Evolutionary conservation across 1,284 basidiomycete species (phyloP).

Genomic region (Trichosporon inkin): DNA sequence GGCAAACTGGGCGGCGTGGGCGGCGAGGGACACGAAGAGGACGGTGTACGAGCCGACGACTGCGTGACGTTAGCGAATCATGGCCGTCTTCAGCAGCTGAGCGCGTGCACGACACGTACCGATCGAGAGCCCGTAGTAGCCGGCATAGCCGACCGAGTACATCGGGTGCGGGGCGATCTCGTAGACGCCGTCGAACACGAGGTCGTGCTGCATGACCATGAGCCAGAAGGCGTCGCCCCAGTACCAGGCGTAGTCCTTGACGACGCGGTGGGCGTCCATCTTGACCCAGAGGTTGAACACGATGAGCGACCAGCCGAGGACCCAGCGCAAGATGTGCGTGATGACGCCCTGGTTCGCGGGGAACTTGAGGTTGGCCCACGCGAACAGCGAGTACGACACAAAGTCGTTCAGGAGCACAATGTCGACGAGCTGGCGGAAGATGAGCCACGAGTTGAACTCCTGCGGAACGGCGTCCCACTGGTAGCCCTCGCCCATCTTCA

Average conservation of each 20-base stretch:
- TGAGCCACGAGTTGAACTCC: slow-evolving; percentile 52
- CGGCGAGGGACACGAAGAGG: slow-evolving; percentile 84
- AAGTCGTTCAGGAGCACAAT: slow-evolving; percentile 97
- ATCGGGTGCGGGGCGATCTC: slow-evolving; percentile 60
- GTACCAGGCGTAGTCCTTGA: slow-evolving; percentile 84
- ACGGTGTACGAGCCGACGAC: slow-evolving; percentile 70
- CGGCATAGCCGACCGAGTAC: slow-evolving; percentile 78
- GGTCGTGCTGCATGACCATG: slow-evolving; percentile 58
- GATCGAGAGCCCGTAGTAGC: slow-evolving; percentile 86
- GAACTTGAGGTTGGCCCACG: slow-evolving; percentile 81
- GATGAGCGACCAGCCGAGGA: slow-evolving; percentile 77
- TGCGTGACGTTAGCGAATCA: slow-evolving; percentile 10
- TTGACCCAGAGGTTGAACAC: slow-evolving; percentile 98
- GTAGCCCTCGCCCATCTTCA: slow-evolving; percentile 90
- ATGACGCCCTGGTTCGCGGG: slow-evolving; percentile 68
- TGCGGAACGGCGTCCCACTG: slow-evolving; percentile 68
- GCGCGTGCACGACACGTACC: slow-evolving; percentile 33
- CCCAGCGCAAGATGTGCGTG: slow-evolving; percentile 82
- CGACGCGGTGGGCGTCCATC: slow-evolving; percentile 91
- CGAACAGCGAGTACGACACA: slow-evolving; percentile 90
- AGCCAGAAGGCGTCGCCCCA: slow-evolving; percentile 98
- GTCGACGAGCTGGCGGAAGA: slow-evolving; percentile 68
- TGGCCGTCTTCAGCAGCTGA: too few species aligned
- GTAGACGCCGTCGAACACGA: slow-evolving; percentile 97
- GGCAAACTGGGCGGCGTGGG: slow-evolving; percentile 90